Conservation (phyloP, 169 alveolate genomes). For the Cyclospora cayetanensis region DNA sequence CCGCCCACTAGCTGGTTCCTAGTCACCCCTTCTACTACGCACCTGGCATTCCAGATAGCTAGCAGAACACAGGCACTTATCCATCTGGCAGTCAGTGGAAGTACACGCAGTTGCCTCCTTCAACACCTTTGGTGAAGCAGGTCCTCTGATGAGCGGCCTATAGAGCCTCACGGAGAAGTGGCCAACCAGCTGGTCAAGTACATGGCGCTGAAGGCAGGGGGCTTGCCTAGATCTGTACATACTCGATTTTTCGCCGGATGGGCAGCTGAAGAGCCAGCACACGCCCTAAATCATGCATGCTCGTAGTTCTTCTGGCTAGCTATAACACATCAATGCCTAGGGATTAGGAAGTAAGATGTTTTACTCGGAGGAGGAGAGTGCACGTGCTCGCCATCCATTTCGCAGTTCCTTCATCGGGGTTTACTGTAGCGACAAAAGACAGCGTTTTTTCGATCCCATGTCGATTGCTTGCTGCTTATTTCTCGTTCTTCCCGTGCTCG, state of each 20-base stretch:
- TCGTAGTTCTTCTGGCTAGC: not conserved
- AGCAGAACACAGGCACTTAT: no score
- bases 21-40: no score
- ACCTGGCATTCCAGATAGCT: no score
- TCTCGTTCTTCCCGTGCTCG: not conserved
- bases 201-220: not conserved
- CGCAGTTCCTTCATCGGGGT: not conserved
- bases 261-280: not conserved
- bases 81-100: no score
- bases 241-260: not conserved
- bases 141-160: no score
- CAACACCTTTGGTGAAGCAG: no score
- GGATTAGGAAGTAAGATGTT: not conserved
- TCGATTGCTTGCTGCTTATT: not conserved
- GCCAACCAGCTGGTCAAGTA: not conserved
- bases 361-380: not conserved
- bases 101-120: no score
- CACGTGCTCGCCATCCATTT: not conserved
- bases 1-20: no score
- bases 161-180: no score
- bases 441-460: not conserved
- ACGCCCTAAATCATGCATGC: not conserved
- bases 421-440: not conserved
- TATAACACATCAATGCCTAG: not conserved
- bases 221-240: not conserved